Conservation (phyloP, 2,329 filamentous ascomycete genomes). For the Penicillium frequentans region DNA sequence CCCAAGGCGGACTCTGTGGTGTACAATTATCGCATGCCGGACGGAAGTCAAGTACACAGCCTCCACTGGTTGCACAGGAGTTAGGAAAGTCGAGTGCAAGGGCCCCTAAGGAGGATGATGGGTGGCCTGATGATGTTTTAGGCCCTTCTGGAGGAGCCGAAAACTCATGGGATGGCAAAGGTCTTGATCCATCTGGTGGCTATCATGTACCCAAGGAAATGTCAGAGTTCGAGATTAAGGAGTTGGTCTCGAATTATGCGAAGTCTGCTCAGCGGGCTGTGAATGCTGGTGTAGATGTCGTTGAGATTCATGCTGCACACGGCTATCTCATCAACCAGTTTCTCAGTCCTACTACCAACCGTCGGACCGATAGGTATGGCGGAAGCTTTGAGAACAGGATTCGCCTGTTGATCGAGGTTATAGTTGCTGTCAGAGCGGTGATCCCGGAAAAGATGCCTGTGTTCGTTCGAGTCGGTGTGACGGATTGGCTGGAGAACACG, state of each 20-base stretch:
- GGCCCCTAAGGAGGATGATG: conserved; percentile 38
- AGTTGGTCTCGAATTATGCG: conserved; percentile 60
- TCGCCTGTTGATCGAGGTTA: not conserved
- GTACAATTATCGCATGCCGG: not conserved
- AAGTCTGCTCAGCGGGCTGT: conserved; percentile 60
- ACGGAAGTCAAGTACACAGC: not conserved
- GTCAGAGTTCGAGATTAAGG: conserved; percentile 51
- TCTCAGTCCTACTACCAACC: conserved; percentile 66
- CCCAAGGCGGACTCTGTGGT: not conserved
- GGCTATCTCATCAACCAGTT: conserved; percentile 73
- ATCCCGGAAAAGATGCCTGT: not conserved
- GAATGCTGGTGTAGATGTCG: conserved; percentile 68
- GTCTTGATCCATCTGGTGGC: not conserved
- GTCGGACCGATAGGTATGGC: conserved; percentile 57
- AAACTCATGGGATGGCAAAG: conserved; percentile 23
- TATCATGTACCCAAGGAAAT: conserved; percentile 49
- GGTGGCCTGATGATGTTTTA: conserved; percentile 54
- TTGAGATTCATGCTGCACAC: conserved; percentile 76
- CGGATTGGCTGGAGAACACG: not conserved
- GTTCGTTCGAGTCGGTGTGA: not conserved
- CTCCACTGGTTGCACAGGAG: not conserved
- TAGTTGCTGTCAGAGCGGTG: not conserved
- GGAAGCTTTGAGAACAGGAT: conserved; percentile 48
- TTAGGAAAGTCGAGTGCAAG: not conserved
- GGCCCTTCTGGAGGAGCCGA: conserved; percentile 49